Base-by-base conservation (phyloP, 2,329 filamentous ascomycete genomes). In the Pseudocercospora cruenta region DNA sequence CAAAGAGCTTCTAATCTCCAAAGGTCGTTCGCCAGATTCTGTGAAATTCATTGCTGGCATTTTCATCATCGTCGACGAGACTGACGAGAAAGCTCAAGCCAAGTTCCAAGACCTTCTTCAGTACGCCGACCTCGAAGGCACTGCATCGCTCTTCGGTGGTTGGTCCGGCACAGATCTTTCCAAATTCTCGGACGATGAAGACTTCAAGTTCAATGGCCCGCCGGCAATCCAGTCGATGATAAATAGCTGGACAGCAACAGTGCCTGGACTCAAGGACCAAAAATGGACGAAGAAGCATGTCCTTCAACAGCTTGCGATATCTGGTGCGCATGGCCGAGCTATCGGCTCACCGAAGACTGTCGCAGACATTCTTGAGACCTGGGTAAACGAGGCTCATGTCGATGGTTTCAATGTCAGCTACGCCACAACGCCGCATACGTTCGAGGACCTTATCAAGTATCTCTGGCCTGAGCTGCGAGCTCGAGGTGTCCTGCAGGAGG, bases 271-370 rank as follows among this genome's bases (percentile, higher is more conserved):
- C 0, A 74, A 79, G 33, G 78, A 76, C 0, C 70, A 77, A 57
- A 81, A 80, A 65, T 83, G 82, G 82, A 83, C 81, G 4, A 81
- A 82, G n/a, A 77, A 78, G 1, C 76, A 79, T 1, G 77, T 83
- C 4, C 79, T 81, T 1, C 77, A 83, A 69, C 73, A 78, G 39
- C 77, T 81, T 0, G 76, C 78, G 1, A 80, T 83, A n/a, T 82
- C 81, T 1, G 80, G 80, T 0, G 74, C 79, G 1, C 77, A 79
- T 1, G 73, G 76, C 2, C 74, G 80, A 1, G 72, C 76, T 0
- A 75, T 82, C 4, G 81, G 81, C 0, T 79, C 75, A 22, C 78
- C 82, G 0, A 63, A 75, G 26, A 82, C 77, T 0, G 80, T 84
- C 1, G 82, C 82, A 0, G 79, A 84, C 68, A 80, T 82, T 33